Conservation (phyloP, 441 rosid species). For the Capsella rubella region DNA sequence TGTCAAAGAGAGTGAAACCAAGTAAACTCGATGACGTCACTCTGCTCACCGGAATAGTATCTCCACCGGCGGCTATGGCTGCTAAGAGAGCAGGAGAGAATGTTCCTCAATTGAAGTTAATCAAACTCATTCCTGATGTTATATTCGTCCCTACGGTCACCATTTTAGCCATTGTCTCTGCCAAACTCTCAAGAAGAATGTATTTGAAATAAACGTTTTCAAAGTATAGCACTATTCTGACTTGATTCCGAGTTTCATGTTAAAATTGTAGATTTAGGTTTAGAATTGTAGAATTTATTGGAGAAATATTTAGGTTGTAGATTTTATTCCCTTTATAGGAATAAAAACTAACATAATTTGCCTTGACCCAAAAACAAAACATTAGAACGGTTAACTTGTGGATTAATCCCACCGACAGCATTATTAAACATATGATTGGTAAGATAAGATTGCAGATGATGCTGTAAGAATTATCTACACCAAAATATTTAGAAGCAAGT, state of each 20-base stretch:
- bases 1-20: constrained; percentile 48
- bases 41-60: constrained; percentile 61
- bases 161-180: constrained; percentile 64
- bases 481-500: background rate
- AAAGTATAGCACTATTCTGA: too few relatives aligned
- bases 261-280: background rate
- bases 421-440: background rate
- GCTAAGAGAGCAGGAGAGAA: constrained; percentile 87
- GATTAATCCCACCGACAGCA: background rate
- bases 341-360: background rate
- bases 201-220: constrained; percentile 44
- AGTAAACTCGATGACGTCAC: constrained; percentile 68
- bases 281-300: background rate
- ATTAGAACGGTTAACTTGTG: background rate
- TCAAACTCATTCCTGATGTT: constrained; percentile 80
- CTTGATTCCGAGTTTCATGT: background rate
- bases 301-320: background rate
- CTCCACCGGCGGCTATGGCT: constrained; percentile 90
- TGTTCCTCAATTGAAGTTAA: constrained; percentile 65
- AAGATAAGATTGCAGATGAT: background rate
- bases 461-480: background rate
- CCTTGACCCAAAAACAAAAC: background rate
- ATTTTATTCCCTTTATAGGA: too few relatives aligned
- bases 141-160: constrained; percentile 77
- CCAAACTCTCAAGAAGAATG: constrained; percentile 73